Evolutionary conservation across 371 early-diverging fungal species (phyloP), one percentile per base, ranked within the genome.

Genomic region (Mucor plumbeus): DNA sequence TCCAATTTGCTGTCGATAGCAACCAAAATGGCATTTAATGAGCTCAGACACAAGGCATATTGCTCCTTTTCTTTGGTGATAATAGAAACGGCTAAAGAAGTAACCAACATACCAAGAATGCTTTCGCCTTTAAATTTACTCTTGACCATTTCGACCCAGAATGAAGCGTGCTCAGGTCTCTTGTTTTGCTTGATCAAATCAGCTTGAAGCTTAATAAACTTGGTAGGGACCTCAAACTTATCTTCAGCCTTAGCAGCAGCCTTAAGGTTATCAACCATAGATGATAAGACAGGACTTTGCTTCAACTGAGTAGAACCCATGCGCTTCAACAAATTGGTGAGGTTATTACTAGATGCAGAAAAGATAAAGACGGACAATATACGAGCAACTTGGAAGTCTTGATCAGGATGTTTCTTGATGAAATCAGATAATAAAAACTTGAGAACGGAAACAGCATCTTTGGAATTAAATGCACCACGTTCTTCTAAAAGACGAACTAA

Each of bases 141-240:
- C 36, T 68, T 61, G n/a, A 78, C 47, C 70, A 75, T 70, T 0
- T 55, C 40, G 7, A 73, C 56, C 83, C 83, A 83, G 61, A 80
- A 75, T 0, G 41, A 36, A 15, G 69, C 35, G 21, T 59, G 34
- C 2, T 35, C 60, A 7, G 48, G 15, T 9, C 53, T 55, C 5
- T 63, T 63, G 50, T 65, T 58, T 31, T 69, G 66, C 39, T 73
- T 67, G 38, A 74, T 53, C 13, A 56, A 53, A 47, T 71, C 66
- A 14, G 83, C 83, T 64, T 78, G 63, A n/a, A 74, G 61, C 33
- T 72, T 64, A 50, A 82, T 72, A 34, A 78, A 77, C 9, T 48
- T 62, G 38, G 71, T 63, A n/a, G 72, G 61, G 9, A 72, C 55
- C 8, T 60, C 68, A 38, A 59, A 48, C 31, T 47, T 55, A 36